Conservation (phyloP, 2,329 filamentous ascomycete genomes). For the Cucurbitaria berberidis region DNA sequence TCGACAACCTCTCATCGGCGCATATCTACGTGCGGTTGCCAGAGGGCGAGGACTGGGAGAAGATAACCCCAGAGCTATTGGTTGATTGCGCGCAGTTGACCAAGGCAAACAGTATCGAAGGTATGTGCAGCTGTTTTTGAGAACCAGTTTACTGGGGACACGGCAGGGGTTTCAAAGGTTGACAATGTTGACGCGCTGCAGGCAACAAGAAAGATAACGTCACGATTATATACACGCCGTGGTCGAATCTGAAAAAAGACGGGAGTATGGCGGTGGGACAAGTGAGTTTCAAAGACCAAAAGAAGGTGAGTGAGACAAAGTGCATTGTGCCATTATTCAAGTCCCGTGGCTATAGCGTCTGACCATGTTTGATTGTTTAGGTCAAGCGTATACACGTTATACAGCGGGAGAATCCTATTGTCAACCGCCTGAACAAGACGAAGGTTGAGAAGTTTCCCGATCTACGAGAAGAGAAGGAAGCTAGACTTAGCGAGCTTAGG, state of each 20-base stretch:
- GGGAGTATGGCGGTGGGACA: constrained; percentile 95
- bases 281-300: constrained; percentile 89
- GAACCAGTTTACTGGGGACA: background rate
- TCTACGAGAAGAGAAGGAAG: constrained; percentile 80
- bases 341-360: background rate
- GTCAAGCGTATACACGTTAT: constrained; percentile 83
- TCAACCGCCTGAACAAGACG: constrained; percentile 99
- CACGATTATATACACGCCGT: constrained; percentile 95
- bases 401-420: constrained; percentile 82
- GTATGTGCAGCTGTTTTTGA: constrained; percentile 38
- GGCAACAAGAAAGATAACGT: constrained; percentile 99
- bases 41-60: constrained; percentile 82
- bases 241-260: constrained; percentile 94
- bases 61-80: constrained; percentile 75
- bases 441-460: constrained; percentile 88
- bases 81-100: constrained; percentile 94
- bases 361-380: constrained; percentile 40
- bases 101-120: constrained; percentile 98
- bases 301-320: constrained; percentile 58
- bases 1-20: constrained; percentile 93
- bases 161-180: background rate
- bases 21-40: constrained; percentile 91
- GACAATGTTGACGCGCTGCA: constrained; percentile 42
- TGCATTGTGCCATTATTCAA: background rate
- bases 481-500: constrained; percentile 72